These are phyloP conservation scores for Mariannaea sp. DNA, from an alignment of 2,329 filamentous ascomycete species.

Conservation along the genomic window DNA sequence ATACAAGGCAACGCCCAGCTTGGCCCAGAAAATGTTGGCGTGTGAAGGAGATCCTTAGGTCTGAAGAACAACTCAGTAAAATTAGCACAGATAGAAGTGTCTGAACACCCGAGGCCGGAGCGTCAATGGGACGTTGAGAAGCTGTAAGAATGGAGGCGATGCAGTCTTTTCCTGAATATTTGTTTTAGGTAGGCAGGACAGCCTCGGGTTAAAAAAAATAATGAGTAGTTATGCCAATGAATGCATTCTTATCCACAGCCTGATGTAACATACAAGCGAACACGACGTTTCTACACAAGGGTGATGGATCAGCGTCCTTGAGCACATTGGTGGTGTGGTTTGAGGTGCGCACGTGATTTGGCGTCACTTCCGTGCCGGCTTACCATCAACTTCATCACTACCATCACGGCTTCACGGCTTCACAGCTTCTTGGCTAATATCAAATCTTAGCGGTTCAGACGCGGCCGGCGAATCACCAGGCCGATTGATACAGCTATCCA, in stretches of 20 bases:
- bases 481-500: too few species aligned
- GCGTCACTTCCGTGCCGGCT: constrained; percentile 43
- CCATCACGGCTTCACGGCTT: constrained; percentile 11
- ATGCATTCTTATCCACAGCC: constrained; percentile 19
- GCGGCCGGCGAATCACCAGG: too few species aligned
- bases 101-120: constrained; percentile 27
- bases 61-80: constrained; percentile 14
- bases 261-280: too few species aligned
- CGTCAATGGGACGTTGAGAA: constrained; percentile 12
- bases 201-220: constrained; percentile 13
- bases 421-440: too few species aligned
- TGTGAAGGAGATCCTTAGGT: constrained; percentile 15
- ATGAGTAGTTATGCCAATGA: constrained; percentile 28
- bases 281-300: too few species aligned
- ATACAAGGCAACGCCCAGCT: constrained; percentile 26
- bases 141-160: constrained; percentile 5
- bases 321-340: not conserved
- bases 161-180: not conserved
- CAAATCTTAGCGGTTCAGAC: too few species aligned
- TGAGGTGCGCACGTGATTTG: constrained; percentile 43
- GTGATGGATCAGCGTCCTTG: not conserved
- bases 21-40: constrained; percentile 29
- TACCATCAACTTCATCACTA: constrained; percentile 23
- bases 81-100: constrained; percentile 32
- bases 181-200: constrained; percentile 1